Conservation (phyloP, 805 yeast genomes). For the Ogataea nakhonphanomensis region DNA sequence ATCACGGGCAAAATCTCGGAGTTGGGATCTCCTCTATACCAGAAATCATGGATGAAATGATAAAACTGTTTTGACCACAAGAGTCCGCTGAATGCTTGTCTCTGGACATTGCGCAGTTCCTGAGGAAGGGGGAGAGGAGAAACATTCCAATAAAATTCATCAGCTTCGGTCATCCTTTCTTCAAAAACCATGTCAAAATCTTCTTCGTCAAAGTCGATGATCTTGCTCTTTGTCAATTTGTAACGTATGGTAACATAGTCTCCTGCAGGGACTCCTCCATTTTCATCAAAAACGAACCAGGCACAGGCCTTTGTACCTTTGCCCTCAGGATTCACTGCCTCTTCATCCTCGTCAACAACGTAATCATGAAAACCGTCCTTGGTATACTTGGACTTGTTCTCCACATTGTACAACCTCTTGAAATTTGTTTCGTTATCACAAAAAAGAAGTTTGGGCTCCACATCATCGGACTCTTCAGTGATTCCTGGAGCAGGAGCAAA, state of each 20-base stretch:
- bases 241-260: constrained; percentile 85
- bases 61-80: constrained; percentile 93
- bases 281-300: constrained; percentile 72
- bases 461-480: constrained; percentile 54
- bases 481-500: constrained; percentile 86
- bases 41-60: constrained; percentile 77
- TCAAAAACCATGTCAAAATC: constrained; percentile 67
- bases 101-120: constrained; percentile 74
- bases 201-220: constrained; percentile 58
- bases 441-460: constrained; percentile 73
- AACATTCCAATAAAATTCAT: constrained; percentile 85
- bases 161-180: constrained; percentile 81
- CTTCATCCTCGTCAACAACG: constrained; percentile 56
- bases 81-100: constrained; percentile 93
- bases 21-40: constrained; percentile 83
- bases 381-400: constrained; percentile 56
- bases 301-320: constrained; percentile 84
- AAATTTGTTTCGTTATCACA: constrained; percentile 89
- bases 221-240: constrained; percentile 42
- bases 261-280: constrained; percentile 79
- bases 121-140: constrained; percentile 82
- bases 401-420: constrained; percentile 59
- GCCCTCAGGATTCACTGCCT: constrained; percentile 64
- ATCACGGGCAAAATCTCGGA: constrained; percentile 74
- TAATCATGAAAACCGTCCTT: constrained; percentile 92